Conservation (phyloP, 306 rosid species). For the Glycine soja region DNA sequence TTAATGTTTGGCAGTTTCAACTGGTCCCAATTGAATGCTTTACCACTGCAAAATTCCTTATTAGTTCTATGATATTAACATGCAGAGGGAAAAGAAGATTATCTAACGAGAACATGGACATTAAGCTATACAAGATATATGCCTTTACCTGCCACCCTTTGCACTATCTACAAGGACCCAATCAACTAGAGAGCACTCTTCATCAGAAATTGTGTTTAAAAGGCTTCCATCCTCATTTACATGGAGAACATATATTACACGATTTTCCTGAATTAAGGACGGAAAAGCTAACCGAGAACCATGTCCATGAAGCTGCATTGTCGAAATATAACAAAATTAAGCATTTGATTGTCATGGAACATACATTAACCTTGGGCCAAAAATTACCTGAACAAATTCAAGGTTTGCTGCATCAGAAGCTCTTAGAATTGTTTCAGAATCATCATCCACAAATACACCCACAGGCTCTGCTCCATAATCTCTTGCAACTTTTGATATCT, state of each 20-base stretch:
- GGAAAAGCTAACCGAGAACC: conserved; percentile 77
- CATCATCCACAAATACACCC: conserved; percentile 94
- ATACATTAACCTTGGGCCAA: conserved; percentile 3
- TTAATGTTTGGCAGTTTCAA: conserved; percentile 70
- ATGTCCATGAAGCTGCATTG: conserved; percentile 89
- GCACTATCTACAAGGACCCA: conserved; percentile 91
- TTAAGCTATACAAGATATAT: conserved; percentile 26
- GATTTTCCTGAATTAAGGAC: conserved; percentile 57
- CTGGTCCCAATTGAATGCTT: conserved; percentile 76
- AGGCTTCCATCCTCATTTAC: conserved; percentile 79
- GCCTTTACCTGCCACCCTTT: conserved; percentile 79
- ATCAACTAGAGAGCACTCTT: conserved; percentile 76
- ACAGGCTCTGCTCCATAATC: conserved; percentile 84
- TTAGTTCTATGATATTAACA: conserved; percentile 28
- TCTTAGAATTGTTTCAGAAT: conserved; percentile 71
- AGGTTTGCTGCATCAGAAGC: conserved; percentile 73
- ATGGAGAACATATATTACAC: conserved; percentile 85
- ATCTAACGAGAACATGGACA: background rate
- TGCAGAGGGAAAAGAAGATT: conserved; percentile 6
- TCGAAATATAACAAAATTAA: conserved; percentile 38
- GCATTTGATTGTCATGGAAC: conserved; percentile 32
- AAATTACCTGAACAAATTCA: conserved; percentile 81
- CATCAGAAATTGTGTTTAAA: conserved; percentile 65
- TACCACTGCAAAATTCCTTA: conserved; percentile 64
- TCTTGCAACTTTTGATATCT: conserved; percentile 86